Conservation (phyloP, 1,139 yeast genomes). For the Blastobotrys niveus region DNA sequence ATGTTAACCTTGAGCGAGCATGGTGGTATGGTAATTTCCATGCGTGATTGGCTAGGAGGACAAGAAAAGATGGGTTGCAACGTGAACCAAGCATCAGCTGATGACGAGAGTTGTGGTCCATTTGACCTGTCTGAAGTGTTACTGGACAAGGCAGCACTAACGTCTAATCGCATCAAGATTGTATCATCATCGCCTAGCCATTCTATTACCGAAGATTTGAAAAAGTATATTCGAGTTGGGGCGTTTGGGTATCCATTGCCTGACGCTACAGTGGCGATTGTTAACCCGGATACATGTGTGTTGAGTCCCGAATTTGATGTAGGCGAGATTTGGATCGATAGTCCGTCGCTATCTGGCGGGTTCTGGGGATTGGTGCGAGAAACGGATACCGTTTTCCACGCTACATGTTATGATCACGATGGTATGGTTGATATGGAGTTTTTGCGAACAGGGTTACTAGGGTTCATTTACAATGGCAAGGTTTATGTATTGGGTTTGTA, state of each 20-base stretch:
- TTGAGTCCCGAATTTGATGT: constrained; percentile 68
- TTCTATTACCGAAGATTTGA: constrained; percentile 39
- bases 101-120: constrained; percentile 38
- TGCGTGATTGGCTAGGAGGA: constrained; percentile 76
- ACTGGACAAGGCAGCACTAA: constrained; percentile 73
- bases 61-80: constrained; percentile 52
- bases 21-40: constrained; percentile 91
- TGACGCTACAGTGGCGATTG: constrained; percentile 88
- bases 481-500: constrained; percentile 83
- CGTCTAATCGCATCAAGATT: constrained; percentile 70
- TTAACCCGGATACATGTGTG: constrained; percentile 80
- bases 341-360: constrained; percentile 83
- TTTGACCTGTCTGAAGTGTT: constrained; percentile 58
- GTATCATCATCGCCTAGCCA: constrained; percentile 48
- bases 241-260: constrained; percentile 94
- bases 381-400: constrained; percentile 73
- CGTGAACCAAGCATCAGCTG: constrained; percentile 19
- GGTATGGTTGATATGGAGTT: constrained; percentile 72
- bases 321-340: constrained; percentile 97
- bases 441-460: constrained; percentile 83
- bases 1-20: constrained; percentile 84
- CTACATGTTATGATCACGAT: constrained; percentile 65
- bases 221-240: constrained; percentile 61
- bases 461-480: constrained; percentile 81
- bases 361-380: constrained; percentile 71